Base-by-base conservation (phyloP, 2,329 filamentous ascomycete genomes). In the Alternaria rosae region DNA sequence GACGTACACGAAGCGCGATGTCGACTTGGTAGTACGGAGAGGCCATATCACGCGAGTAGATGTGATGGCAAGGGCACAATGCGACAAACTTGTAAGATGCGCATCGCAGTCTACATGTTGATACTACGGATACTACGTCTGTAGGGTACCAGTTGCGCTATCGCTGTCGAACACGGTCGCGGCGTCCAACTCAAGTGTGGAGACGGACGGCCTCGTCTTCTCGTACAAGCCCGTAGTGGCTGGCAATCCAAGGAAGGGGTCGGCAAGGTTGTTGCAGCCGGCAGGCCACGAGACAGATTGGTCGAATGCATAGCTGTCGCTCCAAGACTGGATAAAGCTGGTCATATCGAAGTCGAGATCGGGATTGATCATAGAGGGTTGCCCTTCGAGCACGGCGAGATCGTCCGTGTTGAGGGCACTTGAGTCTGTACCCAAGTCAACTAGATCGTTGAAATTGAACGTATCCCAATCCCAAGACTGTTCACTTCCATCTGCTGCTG, bases 391-490 rank as follows among this genome's bases (percentile, higher is more conserved):
- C 11, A 56, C 50, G 35, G 58, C 56, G 20, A 65, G 50, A 9
- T 63, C 52, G 11, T 63, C 56, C 9, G 58, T 54, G 25, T 66
- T 50, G 2, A 55, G 41, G 8, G 62, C 21, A 23, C 43, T 64
- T 15, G 59, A 59, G n/a, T 72, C 68, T 15, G 54, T 44, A 5
- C 68, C 67, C 44, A 73, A 70, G 25, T 74, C 59, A 15, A 72
- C 58, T 20, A 77, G 51, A 26, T 76, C 69, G n/a, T 64, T 71
- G 42, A 76, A 74, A 41, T 75, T 65, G 48, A 76, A 71, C 1
- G 28, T 60, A 15, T 73, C 69, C 57, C 69, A 61, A 38, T 71
- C 57, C 26, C 68, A 65, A 9, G 52, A 25, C 4, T 67, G 60
- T 2, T 51, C 20, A 11, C 64, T 57, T 15, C 50, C 42, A 4